phyloP scores from a whole-genome alignment of 106 monocot species.

The Phalaenopsis equestris region DNA sequence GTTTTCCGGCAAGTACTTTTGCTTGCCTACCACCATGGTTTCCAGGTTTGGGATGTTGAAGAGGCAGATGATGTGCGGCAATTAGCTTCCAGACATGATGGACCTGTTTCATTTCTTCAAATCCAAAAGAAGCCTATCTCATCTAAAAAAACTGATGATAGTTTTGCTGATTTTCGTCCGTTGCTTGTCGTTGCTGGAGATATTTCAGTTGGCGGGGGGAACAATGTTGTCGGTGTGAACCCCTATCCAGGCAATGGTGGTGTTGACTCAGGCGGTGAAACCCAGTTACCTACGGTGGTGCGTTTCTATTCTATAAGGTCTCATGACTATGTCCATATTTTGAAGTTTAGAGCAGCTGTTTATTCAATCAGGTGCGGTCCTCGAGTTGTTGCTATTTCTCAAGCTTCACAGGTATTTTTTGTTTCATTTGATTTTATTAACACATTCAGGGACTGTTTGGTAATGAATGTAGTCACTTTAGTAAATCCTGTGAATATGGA shows the following conservation, averaged over 20 bases:
- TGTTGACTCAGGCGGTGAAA: conserved; percentile 40
- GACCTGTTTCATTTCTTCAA: conserved; percentile 61
- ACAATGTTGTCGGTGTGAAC: conserved; percentile 14
- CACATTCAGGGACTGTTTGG: background rate
- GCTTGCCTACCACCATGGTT: conserved; percentile 71
- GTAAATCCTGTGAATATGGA: no score
- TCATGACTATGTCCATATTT: conserved; percentile 73
- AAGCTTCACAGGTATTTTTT: conserved; percentile 62
- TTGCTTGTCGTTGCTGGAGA: conserved; percentile 43
- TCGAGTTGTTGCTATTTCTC: conserved; percentile 76
- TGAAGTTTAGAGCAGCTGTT: conserved; percentile 80
- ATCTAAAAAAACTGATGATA: conserved; percentile 27
- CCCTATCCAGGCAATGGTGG: conserved; percentile 25
- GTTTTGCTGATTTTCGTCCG: conserved; percentile 39
- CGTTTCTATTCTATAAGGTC: conserved; percentile 80
- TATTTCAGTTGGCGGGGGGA: conserved; percentile 25
- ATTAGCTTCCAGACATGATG: conserved; percentile 50
- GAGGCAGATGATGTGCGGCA: conserved; percentile 61
- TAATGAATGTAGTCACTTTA: no score
- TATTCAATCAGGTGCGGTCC: conserved; percentile 76
- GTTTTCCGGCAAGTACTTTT: conserved; percentile 52
- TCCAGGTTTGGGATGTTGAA: conserved; percentile 95
- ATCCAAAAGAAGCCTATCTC: conserved; percentile 36
- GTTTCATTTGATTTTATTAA: background rate
- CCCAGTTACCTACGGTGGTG: conserved; percentile 46